Conservation (phyloP, 73 alveolate species). For the Loxodes magnus region DNA sequence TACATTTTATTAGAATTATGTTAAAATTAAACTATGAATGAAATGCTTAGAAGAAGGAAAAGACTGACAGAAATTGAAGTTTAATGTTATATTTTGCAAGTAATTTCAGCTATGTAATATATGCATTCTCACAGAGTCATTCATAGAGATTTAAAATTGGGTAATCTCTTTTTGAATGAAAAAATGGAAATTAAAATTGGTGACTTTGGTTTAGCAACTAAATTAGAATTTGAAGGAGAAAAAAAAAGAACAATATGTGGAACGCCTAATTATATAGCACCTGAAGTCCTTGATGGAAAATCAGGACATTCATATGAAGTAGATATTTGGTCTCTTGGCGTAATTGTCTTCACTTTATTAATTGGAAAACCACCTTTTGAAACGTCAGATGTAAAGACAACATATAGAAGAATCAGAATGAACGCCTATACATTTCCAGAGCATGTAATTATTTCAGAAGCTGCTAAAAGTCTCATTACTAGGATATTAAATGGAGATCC, state of each 20-base stretch:
- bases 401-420: slow-evolving; percentile 50
- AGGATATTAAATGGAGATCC: slow-evolving; percentile 62
- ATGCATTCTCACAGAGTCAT: slow-evolving; percentile 44
- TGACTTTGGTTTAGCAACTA: slow-evolving; percentile 75
- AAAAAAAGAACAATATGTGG: slow-evolving; percentile 78
- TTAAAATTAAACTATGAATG: slow-evolving; percentile 40
- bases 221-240: slow-evolving; percentile 66
- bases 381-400: slow-evolving; percentile 65
- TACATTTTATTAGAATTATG: slow-evolving; percentile 48
- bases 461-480: slow-evolving; percentile 47
- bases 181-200: slow-evolving; percentile 63
- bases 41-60: slow-evolving; percentile 34
- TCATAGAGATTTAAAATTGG: slow-evolving; percentile 69
- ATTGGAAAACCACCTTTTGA: slow-evolving; percentile 85
- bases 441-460: slow-evolving; percentile 38
- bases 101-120: slow-evolving; percentile 42
- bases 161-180: slow-evolving; percentile 62
- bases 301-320: slow-evolving; percentile 78
- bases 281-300: slow-evolving; percentile 66
- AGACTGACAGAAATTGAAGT: slow-evolving; percentile 44
- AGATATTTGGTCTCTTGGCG: slow-evolving; percentile 84
- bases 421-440: slow-evolving; percentile 61
- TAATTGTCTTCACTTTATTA: slow-evolving; percentile 59
- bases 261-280: slow-evolving; percentile 79
- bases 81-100: slow-evolving; percentile 31